Evolutionary conservation across 1,139 yeast genomes (phyloP).

Genomic region (Candida labiduridarum): DNA sequence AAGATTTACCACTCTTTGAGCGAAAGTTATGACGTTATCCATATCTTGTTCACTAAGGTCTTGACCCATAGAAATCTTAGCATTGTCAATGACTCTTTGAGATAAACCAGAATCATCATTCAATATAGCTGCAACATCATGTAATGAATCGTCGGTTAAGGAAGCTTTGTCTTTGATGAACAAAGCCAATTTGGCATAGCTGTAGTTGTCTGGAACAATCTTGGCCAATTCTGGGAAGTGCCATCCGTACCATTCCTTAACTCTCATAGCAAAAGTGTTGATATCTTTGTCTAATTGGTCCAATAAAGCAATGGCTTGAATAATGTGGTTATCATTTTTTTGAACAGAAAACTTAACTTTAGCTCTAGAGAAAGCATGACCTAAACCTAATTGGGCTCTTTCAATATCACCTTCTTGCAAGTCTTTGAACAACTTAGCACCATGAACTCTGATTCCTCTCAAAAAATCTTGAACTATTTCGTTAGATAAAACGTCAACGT

Average conservation of each 20-base stretch:
- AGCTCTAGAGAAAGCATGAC: conserved; percentile 97
- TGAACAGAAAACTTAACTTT: conserved; percentile 97
- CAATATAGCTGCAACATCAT: conserved; percentile 84
- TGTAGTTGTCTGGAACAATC: conserved; percentile 91
- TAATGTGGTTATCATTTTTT: conserved; percentile 97
- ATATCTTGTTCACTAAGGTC: conserved; percentile 94
- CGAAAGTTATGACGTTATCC: conserved; percentile 86
- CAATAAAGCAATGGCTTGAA: conserved; percentile 95
- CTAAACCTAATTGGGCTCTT: conserved; percentile 96
- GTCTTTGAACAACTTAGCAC: conserved; percentile 90
- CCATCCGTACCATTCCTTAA: conserved; percentile 99
- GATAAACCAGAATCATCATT: conserved; percentile 94
- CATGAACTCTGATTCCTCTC: conserved; percentile 93
- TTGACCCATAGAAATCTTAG: conserved; percentile 98
- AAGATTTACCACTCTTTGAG: conserved; percentile 90
- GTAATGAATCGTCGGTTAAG: conserved; percentile 87
- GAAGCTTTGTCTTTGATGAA: conserved; percentile 92
- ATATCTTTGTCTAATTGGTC: conserved; percentile 97
- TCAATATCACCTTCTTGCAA: conserved; percentile 80
- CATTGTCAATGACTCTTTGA: conserved; percentile 79
- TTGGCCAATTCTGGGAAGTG: conserved; percentile 99
- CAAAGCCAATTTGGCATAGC: conserved; percentile 91
- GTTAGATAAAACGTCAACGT: conserved; percentile 85
- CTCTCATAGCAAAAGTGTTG: conserved; percentile 97
- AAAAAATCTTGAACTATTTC: conserved; percentile 93